Base-by-base conservation (phyloP, 1,284 basidiomycete species). In the Trichosporon coremiiforme region DNA sequence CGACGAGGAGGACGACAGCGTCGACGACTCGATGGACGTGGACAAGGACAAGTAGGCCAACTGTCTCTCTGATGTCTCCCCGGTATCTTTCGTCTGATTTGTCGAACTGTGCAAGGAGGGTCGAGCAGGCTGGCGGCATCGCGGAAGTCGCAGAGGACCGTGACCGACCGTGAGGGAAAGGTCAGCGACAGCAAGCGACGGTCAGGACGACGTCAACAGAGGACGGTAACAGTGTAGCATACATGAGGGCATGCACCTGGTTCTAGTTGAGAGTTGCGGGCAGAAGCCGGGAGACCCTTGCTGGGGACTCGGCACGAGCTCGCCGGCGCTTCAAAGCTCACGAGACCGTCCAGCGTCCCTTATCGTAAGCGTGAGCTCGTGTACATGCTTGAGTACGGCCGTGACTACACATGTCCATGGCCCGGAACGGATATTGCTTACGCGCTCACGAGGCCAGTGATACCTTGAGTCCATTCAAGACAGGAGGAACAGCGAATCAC, bases 1-100 rank as follows among this genome's bases (percentile, higher is more conserved):
- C 17, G 78, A 75, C 47, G 75, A 72, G 31, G 76, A 65, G n/a
- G 70, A 70, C 8, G 70, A 65, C 25, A 66, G 67, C 36, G 64
- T 68, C 22, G 70, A 64, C 35, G 71, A 69, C 36, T 66, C 67
- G 47, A 79, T 79, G 79, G 80, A 80, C 12, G 77, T 79, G 35
- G 80, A 80, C 69, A 74, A 77, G 63, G 57, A 31, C 57, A 67
- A 60, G 57, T 60, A 60, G 33, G 41, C 36, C 33, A 8, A 33
- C 33, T 33, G 33, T n/a, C n/a, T n/a, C n/a, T n/a, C n/a, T n/a
- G n/a, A n/a, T n/a, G n/a, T n/a, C n/a, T n/a, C n/a, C n/a, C n/a
- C n/a, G n/a, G n/a, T n/a, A n/a, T n/a, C n/a, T n/a, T n/a, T n/a
- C n/a, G n/a, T n/a, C n/a, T n/a, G n/a, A n/a, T n/a, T n/a, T n/a